phyloP scores from a whole-genome alignment of 176 grass and related monocot species.

The Aegilops umbellulata region DNA sequence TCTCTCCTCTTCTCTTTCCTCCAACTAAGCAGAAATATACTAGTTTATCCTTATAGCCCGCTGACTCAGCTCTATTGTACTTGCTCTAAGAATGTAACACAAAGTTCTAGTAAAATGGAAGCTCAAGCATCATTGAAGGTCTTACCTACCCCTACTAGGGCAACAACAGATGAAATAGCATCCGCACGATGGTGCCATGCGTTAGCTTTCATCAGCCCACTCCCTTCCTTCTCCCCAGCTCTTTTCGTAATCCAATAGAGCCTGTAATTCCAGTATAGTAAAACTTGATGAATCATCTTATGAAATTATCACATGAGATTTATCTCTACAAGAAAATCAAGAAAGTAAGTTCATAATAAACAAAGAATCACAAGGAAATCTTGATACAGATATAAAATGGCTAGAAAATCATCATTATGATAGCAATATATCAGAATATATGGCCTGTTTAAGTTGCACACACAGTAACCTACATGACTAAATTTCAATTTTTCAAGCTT shows the following conservation, averaged over 20 bases:
- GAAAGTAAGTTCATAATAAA: constrained; percentile 2
- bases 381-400: neutral
- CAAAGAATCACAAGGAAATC: constrained; percentile 17
- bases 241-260: constrained; percentile 92
- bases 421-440: neutral
- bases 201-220: constrained; percentile 94
- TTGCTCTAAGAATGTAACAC: neutral
- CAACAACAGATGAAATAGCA: constrained; percentile 89
- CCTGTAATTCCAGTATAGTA: constrained; percentile 35
- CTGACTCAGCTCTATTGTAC: too few relatives aligned
- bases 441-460: neutral
- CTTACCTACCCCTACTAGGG: constrained; percentile 95
- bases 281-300: constrained; percentile 15
- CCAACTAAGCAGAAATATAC: too few relatives aligned
- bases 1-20: too few relatives aligned
- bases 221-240: constrained; percentile 90
- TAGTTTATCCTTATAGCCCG: too few relatives aligned
- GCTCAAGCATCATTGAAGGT: constrained; percentile 13
- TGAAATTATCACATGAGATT: neutral
- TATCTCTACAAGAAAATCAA: constrained; percentile 13
- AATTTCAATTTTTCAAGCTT: constrained; percentile 10
- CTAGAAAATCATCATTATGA: neutral
- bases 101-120: constrained; percentile 25
- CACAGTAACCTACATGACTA: constrained; percentile 4
- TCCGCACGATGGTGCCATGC: constrained; percentile 95